Evolutionary conservation across 2,329 filamentous ascomycete genomes (phyloP), one percentile per base, ranked within the genome.

Genomic region (Penicillium sclerotigenum): DNA sequence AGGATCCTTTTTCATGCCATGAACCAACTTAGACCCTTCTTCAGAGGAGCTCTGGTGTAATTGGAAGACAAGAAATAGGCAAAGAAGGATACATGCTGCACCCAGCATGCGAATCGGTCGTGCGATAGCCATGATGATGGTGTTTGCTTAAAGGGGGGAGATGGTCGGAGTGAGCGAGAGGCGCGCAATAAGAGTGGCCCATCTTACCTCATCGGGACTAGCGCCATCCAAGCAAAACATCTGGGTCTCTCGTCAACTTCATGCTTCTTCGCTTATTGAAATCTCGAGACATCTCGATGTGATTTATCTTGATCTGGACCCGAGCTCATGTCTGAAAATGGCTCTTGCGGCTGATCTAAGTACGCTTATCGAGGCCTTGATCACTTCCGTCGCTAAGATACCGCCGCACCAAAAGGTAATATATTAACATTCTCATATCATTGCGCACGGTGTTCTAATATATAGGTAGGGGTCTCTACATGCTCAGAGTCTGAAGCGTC

Each of bases 41-140:
- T 59, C 56, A 56, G 66, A 61, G 22, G 83, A 79, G 9, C 83
- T 81, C 59, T 83, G 83, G 72, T 89, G 85, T 66, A 94, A 79
- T 69, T 90, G 87, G 64, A 89, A 87, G 62, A 95, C 75, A 68
- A 96, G 85, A 74, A 92, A 91, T 59, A 89, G 80, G 79, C 90
- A 89, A 63, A 95, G 78, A 59, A 89, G 74, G 66, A 90, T 77
- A 61, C 87, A 89, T 59, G 85, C 80, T 62, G 89, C 81, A 64
- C 85, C 88, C 70, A 96, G 80, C 69, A 89, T 85, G 76, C 92
- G 87, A 71, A 96, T 87, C 56, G 91, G 90, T 79, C 87, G 87
- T 70, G 91, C 90, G 71, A 96, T 81, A 68, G 88, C 90, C 91
- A 96, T 96, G 56, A 60, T 71, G 66, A 59, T 65, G 59, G 62